Evolutionary conservation across 2,329 filamentous ascomycete genomes (phyloP), one percentile per base, ranked within the genome.

Genomic region (Fusarium torreyae): DNA sequence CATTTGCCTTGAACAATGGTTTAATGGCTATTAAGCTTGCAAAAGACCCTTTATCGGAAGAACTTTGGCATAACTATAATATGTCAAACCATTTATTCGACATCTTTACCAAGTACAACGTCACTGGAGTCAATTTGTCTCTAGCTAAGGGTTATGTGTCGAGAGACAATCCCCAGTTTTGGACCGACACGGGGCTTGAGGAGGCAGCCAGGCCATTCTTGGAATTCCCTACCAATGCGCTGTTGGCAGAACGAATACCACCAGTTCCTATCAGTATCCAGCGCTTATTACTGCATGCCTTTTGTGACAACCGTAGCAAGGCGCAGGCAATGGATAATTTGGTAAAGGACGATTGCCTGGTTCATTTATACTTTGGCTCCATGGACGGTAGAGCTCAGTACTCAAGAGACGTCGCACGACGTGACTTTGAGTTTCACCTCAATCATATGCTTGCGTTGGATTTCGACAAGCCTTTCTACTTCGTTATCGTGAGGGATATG

Each of bases 371-470:
- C 42, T 69, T 77, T 10, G 68, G 73, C 5, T 65, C 63, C 1
- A 31, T 36, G 8, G 10, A 26, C 2, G 50, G 43, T 28, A 17
- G 48, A 53, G 7, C 22, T 9, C 7, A 17, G 13, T 14, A 43
- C 15, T 49, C 11, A 15, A 15, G 24, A 13, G 9, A 22, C n/a
- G 17, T 0, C 75, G 71, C 46, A 3, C 71, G 80, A 0, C 61
- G 74, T 1, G 79, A 78, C 57, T 76, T 78, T 52, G 74, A 77
- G 40, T 43, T 80, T 4, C 72, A 77, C 17, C 61, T 81, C 3
- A 73, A 77, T 40, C 76, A 78, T 31, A 73, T 79, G 70, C 11
- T 68, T 1, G 67, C 74, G 0, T 49, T 79, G 1, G 28, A 57
- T 2, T 33, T 81, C 4, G 61, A 75, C 7, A 58, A 22, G 26